Evolutionary conservation across 2,329 filamentous ascomycete genomes (phyloP), one percentile per base, ranked within the genome.

Genomic region (Fusarium sp.): DNA sequence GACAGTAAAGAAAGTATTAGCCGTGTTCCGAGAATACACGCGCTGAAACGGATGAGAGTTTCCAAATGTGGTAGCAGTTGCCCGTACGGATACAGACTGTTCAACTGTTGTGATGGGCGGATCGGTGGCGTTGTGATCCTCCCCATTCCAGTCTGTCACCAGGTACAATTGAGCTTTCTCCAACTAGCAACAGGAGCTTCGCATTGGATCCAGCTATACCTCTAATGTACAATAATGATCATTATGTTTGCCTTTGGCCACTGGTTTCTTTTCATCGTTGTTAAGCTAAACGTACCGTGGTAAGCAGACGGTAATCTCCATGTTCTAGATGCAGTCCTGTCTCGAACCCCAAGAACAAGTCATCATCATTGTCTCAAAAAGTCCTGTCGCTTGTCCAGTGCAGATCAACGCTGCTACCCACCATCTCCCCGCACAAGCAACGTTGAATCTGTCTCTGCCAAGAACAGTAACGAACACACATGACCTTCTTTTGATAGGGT

Each of bases 91-190:
- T 39, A 9, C 28, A 30, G 25, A 16, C 23, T 25, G 23, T 25
- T 25, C 6, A 1, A 18, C 19, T 54, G 45, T 45, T 23, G 52
- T 25, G 28, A 31, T 55, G 19, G 41, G 28, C 21, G 21, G 28
- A 46, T 46, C 51, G n/a, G 62, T 65, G 43, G 62, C 61, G 64
- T 51, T 58, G 43, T 65, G 41, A 45, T 23, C 42, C 52, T 52
- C 8, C 54, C 45, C 61, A 63, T 67, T 69, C 66, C 65, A 54
- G 46, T 25, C 31, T 39, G 62, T 65, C 62, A 64, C 56, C 58
- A 45, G 59, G 42, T 53, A 16, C 31, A 37, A 1, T 37, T 4
- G 19, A 19, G 28, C 12, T 26, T 26, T 39, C 56, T 57, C 19
- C 34, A 59, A 28, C 45, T 34, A 34, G 31, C 31, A 34, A 34